Evolutionary conservation across 2,329 filamentous ascomycete species (phyloP), one percentile per base, ranked within the genome.

Genomic region (Metarhizium sp.): DNA sequence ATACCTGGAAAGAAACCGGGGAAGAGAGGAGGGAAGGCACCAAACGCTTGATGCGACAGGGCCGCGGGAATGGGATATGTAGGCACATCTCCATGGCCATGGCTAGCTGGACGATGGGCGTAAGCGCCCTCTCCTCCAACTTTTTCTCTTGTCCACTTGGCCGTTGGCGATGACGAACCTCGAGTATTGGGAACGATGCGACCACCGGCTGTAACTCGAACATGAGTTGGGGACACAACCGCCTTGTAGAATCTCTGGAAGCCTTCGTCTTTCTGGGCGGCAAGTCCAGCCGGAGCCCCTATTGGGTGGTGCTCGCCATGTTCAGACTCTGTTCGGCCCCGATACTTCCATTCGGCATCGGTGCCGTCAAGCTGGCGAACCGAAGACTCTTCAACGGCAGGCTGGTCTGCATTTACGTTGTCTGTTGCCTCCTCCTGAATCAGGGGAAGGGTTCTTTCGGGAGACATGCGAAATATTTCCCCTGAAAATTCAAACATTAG

Each of bases 181-280:
- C 82, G 76, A 38, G 77, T 84, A 62, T 86, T 86, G 51, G 82
- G 83, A 1, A 87, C 84, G 61, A 87, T 86, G 42, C 82, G 76
- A 46, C 84, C 84, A 56, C 84, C 82, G 57, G 84, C 84, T 20
- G 84, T 87, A 51, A 87, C 84, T 16, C 84, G 79, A 59, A 86
- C 78, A 66, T 86, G 82, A 14, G 81, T 84, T 7, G 84, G 84
- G 38, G 84, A 87, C 4, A 81, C 77, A n/a, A 86, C 84, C 11
- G 83, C 82, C 64, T 84, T 82, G 70, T 83, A 86, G 64, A 87
- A 87, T 53, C 78, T 75, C 65, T 84, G 79, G 61, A 87, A 87
- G n/a, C 84, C 84, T 65, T 86, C 81, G 38, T 77, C 77, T 60
- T 79, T 78, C 65, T 86, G 82, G 30, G 79, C 77, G 42, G 67